phyloP scores from a whole-genome alignment of 176 grass and related monocot genomes.

The Cymbopogon citratus region DNA sequence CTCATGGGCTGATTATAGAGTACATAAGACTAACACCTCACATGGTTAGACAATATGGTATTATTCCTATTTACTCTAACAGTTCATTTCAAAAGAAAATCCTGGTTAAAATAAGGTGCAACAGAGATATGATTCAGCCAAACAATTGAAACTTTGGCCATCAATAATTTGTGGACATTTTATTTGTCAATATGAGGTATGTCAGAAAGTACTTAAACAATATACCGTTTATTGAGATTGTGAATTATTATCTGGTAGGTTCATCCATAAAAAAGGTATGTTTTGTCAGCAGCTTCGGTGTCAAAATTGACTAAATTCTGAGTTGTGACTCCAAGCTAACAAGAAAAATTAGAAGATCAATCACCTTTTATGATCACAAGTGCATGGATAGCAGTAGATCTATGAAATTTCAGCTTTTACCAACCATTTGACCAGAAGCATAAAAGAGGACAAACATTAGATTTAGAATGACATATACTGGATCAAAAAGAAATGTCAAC shows the following conservation, averaged over 20 bases:
- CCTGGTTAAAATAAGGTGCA: constrained; percentile 6
- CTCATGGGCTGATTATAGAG: too few species aligned
- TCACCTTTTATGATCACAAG: constrained; percentile 6
- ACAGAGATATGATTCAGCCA: background rate
- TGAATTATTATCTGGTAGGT: background rate
- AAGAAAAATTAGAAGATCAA: constrained; percentile 10
- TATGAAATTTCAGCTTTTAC: constrained; percentile 16
- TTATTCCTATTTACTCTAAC: too few species aligned
- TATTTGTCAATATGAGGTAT: background rate
- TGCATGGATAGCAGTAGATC: background rate
- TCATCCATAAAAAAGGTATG: background rate
- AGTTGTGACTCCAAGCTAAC: background rate
- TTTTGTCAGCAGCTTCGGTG: background rate
- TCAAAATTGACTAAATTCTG: background rate
- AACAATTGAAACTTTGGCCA: background rate
- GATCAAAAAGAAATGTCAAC: constrained; percentile 12
- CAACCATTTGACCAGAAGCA: constrained; percentile 15
- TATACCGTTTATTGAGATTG: background rate
- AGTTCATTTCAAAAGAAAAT: constrained; percentile 5
- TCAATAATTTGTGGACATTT: background rate
- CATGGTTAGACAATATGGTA: too few species aligned
- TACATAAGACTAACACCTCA: too few species aligned
- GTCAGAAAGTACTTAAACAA: background rate
- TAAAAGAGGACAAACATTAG: constrained; percentile 2
- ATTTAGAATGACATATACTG: background rate